A percentile compares a stretch with the other conserved stretches of the same genome.
phyloP scores from a whole-genome alignment of 2,329 filamentous ascomycete species.

The Penicillium occitanis region DNA sequence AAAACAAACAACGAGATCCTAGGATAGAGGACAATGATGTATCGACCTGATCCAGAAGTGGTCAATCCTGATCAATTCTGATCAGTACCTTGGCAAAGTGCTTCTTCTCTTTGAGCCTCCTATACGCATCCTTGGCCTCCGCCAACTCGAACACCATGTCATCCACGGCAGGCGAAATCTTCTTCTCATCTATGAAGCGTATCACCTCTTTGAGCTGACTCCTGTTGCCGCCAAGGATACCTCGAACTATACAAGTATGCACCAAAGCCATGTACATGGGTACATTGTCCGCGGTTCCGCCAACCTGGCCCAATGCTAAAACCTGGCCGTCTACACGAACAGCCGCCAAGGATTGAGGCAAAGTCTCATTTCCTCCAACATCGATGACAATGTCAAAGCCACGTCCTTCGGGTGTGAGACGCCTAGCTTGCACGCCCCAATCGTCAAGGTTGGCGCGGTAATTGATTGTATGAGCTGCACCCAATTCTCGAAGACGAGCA shows the following conservation, averaged over 20 bases:
- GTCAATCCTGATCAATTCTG: slow-evolving; percentile 6
- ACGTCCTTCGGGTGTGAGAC: slow-evolving; percentile 37
- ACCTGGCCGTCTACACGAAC: slow-evolving; percentile 43
- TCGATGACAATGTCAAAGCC: slow-evolving; percentile 47
- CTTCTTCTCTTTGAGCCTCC: slow-evolving; percentile 27
- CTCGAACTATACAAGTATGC: slow-evolving; percentile 37
- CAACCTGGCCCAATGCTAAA: slow-evolving; percentile 35
- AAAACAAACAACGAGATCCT: neutral
- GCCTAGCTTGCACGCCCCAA: slow-evolving; percentile 42
- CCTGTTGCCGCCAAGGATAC: slow-evolving; percentile 38
- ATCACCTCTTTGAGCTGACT: slow-evolving; percentile 38
- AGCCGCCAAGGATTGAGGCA: slow-evolving; percentile 43
- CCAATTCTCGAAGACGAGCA: slow-evolving; percentile 50
- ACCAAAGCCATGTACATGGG: slow-evolving; percentile 10
- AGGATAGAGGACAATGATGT: neutral
- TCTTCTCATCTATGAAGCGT: slow-evolving; percentile 30
- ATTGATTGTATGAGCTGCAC: slow-evolving; percentile 46
- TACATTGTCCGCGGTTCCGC: neutral
- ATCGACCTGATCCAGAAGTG: too few relatives aligned
- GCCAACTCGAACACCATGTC: slow-evolving; percentile 35
- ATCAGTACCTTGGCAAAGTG: slow-evolving; percentile 43
- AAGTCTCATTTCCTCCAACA: slow-evolving; percentile 43
- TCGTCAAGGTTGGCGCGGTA: slow-evolving; percentile 42
- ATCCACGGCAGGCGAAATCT: slow-evolving; percentile 30
- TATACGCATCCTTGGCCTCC: slow-evolving; percentile 30